Evolutionary conservation across 2,329 filamentous ascomycete genomes (phyloP).

Genomic region (Clarireedia homoeocarpa): DNA sequence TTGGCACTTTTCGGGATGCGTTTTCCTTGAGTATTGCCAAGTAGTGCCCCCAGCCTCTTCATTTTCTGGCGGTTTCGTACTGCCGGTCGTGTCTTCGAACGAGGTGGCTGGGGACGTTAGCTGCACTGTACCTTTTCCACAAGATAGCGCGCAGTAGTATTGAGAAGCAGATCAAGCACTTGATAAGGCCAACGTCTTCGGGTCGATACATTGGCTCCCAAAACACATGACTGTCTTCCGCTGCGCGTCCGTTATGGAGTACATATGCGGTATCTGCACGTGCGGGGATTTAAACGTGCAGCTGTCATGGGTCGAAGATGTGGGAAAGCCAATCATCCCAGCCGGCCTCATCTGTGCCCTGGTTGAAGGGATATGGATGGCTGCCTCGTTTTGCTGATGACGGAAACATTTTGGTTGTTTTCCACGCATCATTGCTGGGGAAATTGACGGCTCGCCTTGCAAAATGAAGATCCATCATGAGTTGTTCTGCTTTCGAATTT

Average conservation of each 20-base stretch:
- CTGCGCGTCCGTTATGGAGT: slow-evolving; percentile 19
- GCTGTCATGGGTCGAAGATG: slow-evolving; percentile 10
- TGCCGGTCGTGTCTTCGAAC: neutral
- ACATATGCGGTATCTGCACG: slow-evolving; percentile 16
- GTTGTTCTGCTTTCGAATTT: neutral
- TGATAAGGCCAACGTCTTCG: neutral
- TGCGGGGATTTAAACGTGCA: slow-evolving; percentile 16
- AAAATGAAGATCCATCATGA: neutral
- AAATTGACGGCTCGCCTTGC: neutral
- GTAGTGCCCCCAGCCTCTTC: slow-evolving; percentile 1
- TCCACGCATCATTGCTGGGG: neutral
- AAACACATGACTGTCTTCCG: slow-evolving; percentile 20
- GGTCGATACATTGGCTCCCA: slow-evolving; percentile 2
- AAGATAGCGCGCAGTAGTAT: neutral
- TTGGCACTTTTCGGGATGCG: neutral
- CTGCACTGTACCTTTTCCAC: neutral
- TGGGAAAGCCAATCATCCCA: slow-evolving; percentile 16
- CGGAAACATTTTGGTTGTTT: neutral
- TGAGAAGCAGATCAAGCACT: neutral
- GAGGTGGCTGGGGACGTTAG: slow-evolving; percentile 1
- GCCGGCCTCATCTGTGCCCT: slow-evolving; percentile 1
- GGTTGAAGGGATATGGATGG: slow-evolving; percentile 14
- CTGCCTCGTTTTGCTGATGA: slow-evolving; percentile 11
- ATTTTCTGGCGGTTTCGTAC: neutral
- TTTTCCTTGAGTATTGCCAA: neutral